These are phyloP conservation scores for Aspergillus sp. DNA, from an alignment of 2,329 filamentous ascomycete species.

Conservation along the genomic window DNA sequence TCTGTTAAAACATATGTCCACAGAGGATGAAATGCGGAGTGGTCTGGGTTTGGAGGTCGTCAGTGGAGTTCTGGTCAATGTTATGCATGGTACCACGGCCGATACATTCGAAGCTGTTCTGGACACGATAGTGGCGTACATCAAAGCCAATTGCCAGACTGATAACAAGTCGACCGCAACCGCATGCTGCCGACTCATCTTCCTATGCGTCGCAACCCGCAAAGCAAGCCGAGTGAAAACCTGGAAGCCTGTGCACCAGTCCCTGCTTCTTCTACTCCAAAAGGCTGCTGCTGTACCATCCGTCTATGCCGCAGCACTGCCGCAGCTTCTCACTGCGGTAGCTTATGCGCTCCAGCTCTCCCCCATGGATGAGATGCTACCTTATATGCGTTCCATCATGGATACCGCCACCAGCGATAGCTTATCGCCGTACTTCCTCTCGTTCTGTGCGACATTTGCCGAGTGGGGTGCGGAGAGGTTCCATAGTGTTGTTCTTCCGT, in stretches of 20 bases:
- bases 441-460: slow-evolving; percentile 79
- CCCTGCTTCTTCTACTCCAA: slow-evolving; percentile 54
- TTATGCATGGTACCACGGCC: slow-evolving; percentile 75
- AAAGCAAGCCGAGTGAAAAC: slow-evolving; percentile 70
- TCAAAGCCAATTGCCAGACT: slow-evolving; percentile 32
- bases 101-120: slow-evolving; percentile 71
- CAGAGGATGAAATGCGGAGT: slow-evolving; percentile 26
- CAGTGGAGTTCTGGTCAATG: slow-evolving; percentile 72
- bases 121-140: slow-evolving; percentile 57
- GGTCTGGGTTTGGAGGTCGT: slow-evolving; percentile 58
- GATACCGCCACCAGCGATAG: slow-evolving; percentile 63
- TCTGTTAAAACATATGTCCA: slow-evolving; percentile 41
- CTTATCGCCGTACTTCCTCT: slow-evolving; percentile 71
- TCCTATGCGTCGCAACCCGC: slow-evolving; percentile 73
- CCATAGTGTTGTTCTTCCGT: slow-evolving; percentile 70
- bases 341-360: slow-evolving; percentile 72
- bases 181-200: slow-evolving; percentile 37
- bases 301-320: slow-evolving; percentile 24
- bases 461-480: slow-evolving; percentile 73
- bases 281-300: slow-evolving; percentile 23
- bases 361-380: slow-evolving; percentile 74
- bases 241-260: slow-evolving; percentile 66
- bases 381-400: slow-evolving; percentile 64
- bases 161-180: slow-evolving; percentile 40
- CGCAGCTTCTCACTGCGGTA: slow-evolving; percentile 44